Evolutionary conservation across 2,329 filamentous ascomycete genomes (phyloP).

Genomic region (Paecilomyces niveus): DNA sequence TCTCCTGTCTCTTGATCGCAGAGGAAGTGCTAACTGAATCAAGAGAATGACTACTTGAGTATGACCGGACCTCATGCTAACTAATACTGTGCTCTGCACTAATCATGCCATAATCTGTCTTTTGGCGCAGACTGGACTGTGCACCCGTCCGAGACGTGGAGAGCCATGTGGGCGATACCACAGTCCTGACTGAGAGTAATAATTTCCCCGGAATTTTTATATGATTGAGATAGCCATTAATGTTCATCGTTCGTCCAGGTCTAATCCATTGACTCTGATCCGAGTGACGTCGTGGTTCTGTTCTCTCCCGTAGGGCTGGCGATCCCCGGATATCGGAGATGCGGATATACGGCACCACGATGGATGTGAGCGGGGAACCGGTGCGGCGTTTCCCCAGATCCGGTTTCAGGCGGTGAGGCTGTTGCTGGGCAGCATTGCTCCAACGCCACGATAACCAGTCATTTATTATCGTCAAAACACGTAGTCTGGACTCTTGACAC

Average conservation of each 20-base stretch:
- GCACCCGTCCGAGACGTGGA: too few relatives aligned
- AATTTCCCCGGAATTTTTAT: not conserved
- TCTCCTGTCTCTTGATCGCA: too few relatives aligned
- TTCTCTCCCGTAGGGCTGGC: not conserved
- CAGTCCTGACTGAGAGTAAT: not conserved
- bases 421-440: not conserved
- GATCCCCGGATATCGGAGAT: not conserved
- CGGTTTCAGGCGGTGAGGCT: not conserved
- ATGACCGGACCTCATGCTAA: too few relatives aligned
- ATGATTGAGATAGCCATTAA: not conserved
- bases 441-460: not conserved
- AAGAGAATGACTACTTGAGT: too few relatives aligned
- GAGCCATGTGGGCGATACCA: too few relatives aligned
- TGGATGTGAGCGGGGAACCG: not conserved
- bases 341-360: not conserved
- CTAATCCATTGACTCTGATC: too few relatives aligned
- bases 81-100: too few relatives aligned
- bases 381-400: not conserved
- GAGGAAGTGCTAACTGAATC: too few relatives aligned
- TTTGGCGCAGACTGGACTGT: too few relatives aligned
- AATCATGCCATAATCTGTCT: too few relatives aligned
- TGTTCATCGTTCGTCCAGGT: not conserved
- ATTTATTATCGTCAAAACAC: not conserved
- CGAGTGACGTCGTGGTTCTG: not conserved
- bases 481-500: not conserved